Evolutionary conservation across 495 filamentous ascomycete species (phyloP), one percentile per base, ranked within the genome.

Genomic region (Penicillium atrosanguineum): DNA sequence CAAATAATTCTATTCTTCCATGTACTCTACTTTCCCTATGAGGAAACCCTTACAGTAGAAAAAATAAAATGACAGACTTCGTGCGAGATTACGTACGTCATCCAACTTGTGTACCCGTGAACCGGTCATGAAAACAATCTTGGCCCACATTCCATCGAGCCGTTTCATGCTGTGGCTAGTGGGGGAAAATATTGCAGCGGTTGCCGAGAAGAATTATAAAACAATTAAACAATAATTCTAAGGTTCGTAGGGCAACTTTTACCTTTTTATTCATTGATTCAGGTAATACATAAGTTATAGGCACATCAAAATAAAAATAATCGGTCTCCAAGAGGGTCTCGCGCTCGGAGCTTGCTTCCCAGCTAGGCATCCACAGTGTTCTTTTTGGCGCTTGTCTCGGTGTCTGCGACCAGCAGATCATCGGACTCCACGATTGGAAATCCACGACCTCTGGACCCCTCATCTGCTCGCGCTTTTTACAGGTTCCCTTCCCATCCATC

Each of bases 321-420:
- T 49, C 48, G 29, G 21, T n/a, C 20, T 38, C 29, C 16, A n/a
- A 14, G 21, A 41, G 38, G 36, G 23, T 16, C 42, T n/a, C 21
- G 14, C 18, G 18, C 40, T 50, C 48, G 48, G 40, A 50, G 25
- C 40, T 50, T 29, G 48, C 38, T 50, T 42, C 48, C 39, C 26
- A 28, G 5, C 26, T 18, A 15, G 18, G 38, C 26, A 50, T 43
- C 48, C 4, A 21, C 40, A 11, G 20, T 26, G 21, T 31, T 20
- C 23, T 58, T 62, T 62, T 50, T 19, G 29, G 59, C 55, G 59
- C 55, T 56, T 56, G 55, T 62, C 55, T 62, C 59, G 59, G 55
- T 40, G 38, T 40, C 38, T 19, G n/a, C 38, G 1, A 18, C n/a
- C n/a, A 18, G 19, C 15, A 18, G 19, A 40, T 11, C 38, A 40